Evolutionary conservation across 2,329 filamentous ascomycete species (phyloP), one percentile per base, ranked within the genome.

Genomic region (Escovopsis sp.): DNA sequence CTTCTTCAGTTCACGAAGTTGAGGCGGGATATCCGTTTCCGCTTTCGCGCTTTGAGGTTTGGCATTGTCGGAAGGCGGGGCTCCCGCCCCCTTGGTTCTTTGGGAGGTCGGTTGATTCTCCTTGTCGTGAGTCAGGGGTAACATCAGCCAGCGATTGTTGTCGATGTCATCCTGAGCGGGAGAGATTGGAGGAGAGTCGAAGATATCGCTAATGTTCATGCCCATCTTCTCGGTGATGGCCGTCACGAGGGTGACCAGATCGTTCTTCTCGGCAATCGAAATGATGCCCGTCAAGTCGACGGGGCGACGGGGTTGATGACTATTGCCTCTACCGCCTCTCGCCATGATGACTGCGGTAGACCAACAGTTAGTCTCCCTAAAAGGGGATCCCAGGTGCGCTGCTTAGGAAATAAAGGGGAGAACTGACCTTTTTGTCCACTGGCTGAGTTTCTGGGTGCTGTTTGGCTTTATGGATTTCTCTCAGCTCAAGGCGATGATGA

Each of bases 1-100:
- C 47, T 73, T 76, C 63, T 79, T 87, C 51, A 87, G 61, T 51
- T 84, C 79, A 43, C 70, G 63, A 46, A 81, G 68, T 43, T 68
- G 60, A 5, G 65, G 59, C 30, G 59, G 63, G 42, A 66, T 48
- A 9, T 41, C 55, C 13, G 57, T 46, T 35, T 58, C 57, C 31
- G 60, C 53, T 31, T 60, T 58, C 14, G 57, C 51, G 27, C 46
- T 43, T 38, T 48, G 55, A 9, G 52, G 25, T 35, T 50, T 52
- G 36, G 51, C 45, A 5, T 40, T 38, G 36, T 45, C 39, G 10
- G 31, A 3, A 30, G 27, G 8, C 27, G 3, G 27, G 8, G 9
- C 8, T 8, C 27, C 2, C 4, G 11, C 5, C 27, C 27, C 43
- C 12, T 34, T 14, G 16, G 34, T 46, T 2, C 46, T 48, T 7